Conservation (phyloP, 1,284 basidiomycete species). For the Fomitopsis pinicola region DNA sequence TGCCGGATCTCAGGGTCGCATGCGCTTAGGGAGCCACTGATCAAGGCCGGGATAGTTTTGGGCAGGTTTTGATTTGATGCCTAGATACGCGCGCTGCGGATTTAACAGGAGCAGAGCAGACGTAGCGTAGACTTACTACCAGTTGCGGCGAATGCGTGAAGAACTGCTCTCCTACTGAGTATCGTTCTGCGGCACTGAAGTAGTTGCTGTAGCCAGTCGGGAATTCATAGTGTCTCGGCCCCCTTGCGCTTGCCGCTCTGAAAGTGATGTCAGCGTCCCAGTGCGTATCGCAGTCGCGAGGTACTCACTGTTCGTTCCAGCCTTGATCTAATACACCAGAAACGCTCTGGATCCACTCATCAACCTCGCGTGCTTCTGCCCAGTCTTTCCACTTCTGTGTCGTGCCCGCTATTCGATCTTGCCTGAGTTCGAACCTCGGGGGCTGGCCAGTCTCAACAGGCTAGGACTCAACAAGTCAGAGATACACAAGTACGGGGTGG, state of each 20-base stretch:
- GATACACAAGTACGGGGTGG: not conserved
- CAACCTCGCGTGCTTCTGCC: constrained; percentile 84
- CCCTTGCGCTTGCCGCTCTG: constrained; percentile 51
- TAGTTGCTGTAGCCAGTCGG: constrained; percentile 89
- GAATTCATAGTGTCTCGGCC: constrained; percentile 84
- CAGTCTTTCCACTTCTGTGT: constrained; percentile 80
- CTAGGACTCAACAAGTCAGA: constrained; percentile 33
- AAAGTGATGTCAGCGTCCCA: not conserved
- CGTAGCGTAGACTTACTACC: constrained; percentile 46
- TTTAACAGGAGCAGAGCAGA: not conserved
- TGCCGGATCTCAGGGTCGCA: constrained; percentile 93
- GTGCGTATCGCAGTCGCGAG: not conserved
- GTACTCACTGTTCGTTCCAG: constrained; percentile 81
- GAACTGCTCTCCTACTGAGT: constrained; percentile 84
- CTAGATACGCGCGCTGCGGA: constrained; percentile 27
- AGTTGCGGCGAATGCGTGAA: constrained; percentile 77
- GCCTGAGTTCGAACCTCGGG: constrained; percentile 65
- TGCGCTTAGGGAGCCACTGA: constrained; percentile 75
- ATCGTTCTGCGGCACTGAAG: constrained; percentile 77
- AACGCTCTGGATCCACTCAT: constrained; percentile 91
- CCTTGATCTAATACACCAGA: constrained; percentile 81
- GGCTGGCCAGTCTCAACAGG: constrained; percentile 54
- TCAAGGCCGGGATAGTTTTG: constrained; percentile 74
- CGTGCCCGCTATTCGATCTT: constrained; percentile 71
- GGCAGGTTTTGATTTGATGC: constrained; percentile 65